phyloP scores from a whole-genome alignment of 495 filamentous ascomycete genomes.

The Lasiosphaeria miniovina region DNA sequence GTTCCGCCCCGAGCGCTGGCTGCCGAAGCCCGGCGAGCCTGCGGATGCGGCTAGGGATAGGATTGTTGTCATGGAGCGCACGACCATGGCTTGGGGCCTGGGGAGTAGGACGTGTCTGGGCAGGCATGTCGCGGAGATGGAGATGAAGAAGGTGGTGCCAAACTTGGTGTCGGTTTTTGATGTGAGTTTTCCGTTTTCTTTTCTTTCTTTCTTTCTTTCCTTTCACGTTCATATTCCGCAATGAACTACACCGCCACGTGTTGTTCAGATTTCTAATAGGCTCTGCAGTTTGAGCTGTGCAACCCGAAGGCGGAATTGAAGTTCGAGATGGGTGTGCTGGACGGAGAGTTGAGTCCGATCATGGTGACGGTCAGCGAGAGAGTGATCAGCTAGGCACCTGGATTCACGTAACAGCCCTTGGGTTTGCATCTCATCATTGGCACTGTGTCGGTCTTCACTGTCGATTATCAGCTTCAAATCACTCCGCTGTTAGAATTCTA shows the following conservation, averaged over 20 bases:
- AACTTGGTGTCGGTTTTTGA: conserved; percentile 45
- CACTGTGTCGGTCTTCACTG: too few species aligned
- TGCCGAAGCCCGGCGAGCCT: conserved; percentile 31
- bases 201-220: not conserved
- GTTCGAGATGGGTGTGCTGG: conserved; percentile 5
- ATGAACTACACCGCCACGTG: not conserved
- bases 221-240: not conserved
- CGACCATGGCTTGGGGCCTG: conserved; percentile 52
- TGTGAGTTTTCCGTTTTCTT: conserved; percentile 21
- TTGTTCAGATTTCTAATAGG: not conserved
- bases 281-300: not conserved
- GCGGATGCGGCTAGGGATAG: conserved; percentile 7
- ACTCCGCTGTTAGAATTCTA: too few species aligned
- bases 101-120: conserved; percentile 62
- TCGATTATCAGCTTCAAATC: too few species aligned
- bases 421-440: too few species aligned
- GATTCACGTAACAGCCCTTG: too few species aligned
- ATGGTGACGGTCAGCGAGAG: conserved; percentile 8
- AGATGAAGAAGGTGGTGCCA: conserved; percentile 64
- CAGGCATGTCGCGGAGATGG: conserved; percentile 58
- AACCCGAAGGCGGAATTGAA: not conserved
- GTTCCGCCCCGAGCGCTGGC: conserved; percentile 58
- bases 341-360: conserved; percentile 3
- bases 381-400: too few species aligned
- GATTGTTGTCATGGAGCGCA: conserved; percentile 44